Evolutionary conservation across 495 filamentous ascomycete species (phyloP).

Genomic region (Viridothelium virens): DNA sequence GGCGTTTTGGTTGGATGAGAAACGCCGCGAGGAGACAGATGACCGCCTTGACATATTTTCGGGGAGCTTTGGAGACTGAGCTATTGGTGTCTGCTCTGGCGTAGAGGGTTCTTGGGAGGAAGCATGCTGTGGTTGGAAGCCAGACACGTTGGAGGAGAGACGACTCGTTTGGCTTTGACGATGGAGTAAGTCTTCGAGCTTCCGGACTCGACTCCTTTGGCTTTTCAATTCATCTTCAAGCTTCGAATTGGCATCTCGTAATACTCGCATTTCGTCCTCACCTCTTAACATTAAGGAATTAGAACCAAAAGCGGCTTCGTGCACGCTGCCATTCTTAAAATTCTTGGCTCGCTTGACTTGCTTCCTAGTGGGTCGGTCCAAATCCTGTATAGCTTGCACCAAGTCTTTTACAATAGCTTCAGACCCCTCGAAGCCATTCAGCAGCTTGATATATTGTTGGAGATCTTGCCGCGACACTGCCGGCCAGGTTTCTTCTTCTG

Average conservation of each 20-base stretch:
- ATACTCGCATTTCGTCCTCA: constrained; percentile 63
- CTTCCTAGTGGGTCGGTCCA: constrained; percentile 68
- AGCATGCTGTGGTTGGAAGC: constrained; percentile 43
- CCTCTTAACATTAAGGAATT: constrained; percentile 73
- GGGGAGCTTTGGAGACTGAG: constrained; percentile 32
- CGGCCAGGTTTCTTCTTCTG: constrained; percentile 76
- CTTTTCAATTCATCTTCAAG: constrained; percentile 75
- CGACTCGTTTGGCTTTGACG: constrained; percentile 67
- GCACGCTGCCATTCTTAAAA: constrained; percentile 93
- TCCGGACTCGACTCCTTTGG: constrained; percentile 82
- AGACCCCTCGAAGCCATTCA: constrained; percentile 53
- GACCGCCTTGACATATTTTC: constrained; percentile 53
- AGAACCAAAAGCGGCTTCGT: constrained; percentile 69
- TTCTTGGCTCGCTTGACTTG: constrained; percentile 72
- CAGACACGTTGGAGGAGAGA: constrained; percentile 55
- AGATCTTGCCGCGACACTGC: constrained; percentile 50
- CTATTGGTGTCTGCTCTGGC: constrained; percentile 28
- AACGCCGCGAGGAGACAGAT: constrained; percentile 57
- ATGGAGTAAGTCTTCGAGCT: constrained; percentile 88
- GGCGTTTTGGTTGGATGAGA: constrained; percentile 56
- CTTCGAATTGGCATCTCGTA: constrained; percentile 72
- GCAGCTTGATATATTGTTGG: constrained; percentile 45
- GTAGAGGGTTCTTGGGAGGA: constrained; percentile 39
- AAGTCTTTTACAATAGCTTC: constrained; percentile 59
- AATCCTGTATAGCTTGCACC: constrained; percentile 49